Percentiles rank a stretch among this genome's conserved stretches.
Conservation (phyloP, 2,329 filamentous ascomycete species). For the Fusarium solani-melongenae region DNA sequence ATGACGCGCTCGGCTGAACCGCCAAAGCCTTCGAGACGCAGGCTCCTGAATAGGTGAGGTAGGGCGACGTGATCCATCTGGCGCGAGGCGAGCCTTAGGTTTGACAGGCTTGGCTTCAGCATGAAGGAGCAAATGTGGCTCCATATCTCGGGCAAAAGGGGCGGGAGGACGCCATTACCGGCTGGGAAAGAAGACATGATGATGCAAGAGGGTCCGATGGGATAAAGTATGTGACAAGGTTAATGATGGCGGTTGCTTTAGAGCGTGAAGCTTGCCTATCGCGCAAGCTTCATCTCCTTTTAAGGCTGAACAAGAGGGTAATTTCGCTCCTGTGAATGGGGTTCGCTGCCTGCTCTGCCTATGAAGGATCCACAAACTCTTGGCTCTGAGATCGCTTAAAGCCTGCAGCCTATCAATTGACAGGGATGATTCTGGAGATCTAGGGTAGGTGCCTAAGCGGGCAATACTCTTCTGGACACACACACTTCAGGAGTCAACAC, state of each 20-base stretch:
- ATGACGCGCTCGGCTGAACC: slow-evolving; percentile 22
- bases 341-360: neutral
- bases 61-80: neutral
- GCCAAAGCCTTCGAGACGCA: neutral
- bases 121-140: slow-evolving; percentile 10
- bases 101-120: neutral
- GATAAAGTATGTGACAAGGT: neutral
- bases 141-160: slow-evolving; percentile 18
- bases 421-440: neutral
- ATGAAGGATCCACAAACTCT: neutral
- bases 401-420: neutral
- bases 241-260: neutral
- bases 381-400: neutral
- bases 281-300: neutral
- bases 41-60: neutral
- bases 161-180: neutral
- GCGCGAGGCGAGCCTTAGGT: slow-evolving; percentile 8
- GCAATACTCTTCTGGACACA: no score
- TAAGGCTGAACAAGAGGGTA: neutral
- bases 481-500: no score
- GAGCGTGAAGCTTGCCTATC: neutral
- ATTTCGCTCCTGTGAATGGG: neutral
- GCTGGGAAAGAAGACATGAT: neutral
- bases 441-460: neutral
- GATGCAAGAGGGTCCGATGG: neutral